Base-by-base conservation (phyloP, 1,284 basidiomycete genomes). In the Boletus mariae region DNA sequence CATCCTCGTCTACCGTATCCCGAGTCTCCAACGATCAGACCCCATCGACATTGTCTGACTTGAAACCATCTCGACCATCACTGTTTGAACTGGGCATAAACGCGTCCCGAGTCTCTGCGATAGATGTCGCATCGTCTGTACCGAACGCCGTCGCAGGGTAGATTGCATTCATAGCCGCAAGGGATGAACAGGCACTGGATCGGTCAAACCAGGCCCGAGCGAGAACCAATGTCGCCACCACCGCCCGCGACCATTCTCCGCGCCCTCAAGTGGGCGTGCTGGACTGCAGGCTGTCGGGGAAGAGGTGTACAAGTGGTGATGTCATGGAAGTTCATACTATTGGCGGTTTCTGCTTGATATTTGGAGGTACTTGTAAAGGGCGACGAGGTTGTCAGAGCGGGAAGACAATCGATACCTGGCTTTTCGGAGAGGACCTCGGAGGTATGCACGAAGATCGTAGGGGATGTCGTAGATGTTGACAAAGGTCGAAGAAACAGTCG, bases 221-320 rank as follows among this genome's bases (percentile, higher is more conserved):
- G 23, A 47, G 32, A 45, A 58, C 47, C 17, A 26, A 2, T 3
- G 31, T 55, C 51, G 53, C 51, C 20, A 20, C 51, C 58, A 54
- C 45, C 38, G 40, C 62, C 49, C 1, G 25, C 61, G 31, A 32
- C 31, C 31, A 11, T 32, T 32, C 31, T 32, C 31, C 12, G 31
- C 31, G 31, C 31, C 31, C 61, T 59, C 23, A 55, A 42, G 20
- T 52, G 52, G 61, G 61, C 61, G 45, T 49, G 9, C 56, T 51
- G 28, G 59, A 64, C 4, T 49, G 40, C 44, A 46, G 46, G 51
- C 53, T 49, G 8, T 41, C 35, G 40, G 12, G 9, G 6, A 2
- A 17, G 28, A 34, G 15, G 13, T 28, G 4, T 20, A 20, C 20
- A 47, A 37, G 3, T 38, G 46, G 34, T 55, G 42, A 35, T 10